Base-by-base conservation (phyloP, 2,329 filamentous ascomycete species). In the Pezicula carpinea region DNA sequence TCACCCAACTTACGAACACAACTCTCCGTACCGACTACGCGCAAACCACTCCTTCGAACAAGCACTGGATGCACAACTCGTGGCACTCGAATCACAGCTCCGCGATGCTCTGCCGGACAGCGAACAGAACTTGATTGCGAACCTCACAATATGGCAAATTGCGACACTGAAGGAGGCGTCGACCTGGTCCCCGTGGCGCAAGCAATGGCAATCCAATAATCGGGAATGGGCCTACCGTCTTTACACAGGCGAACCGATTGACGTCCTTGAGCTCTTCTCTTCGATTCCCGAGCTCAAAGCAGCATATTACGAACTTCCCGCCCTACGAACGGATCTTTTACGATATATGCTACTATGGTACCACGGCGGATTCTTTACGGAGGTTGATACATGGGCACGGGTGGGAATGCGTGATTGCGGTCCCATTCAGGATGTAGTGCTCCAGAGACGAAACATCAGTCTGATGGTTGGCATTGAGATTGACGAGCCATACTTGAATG, bases 401-500 rank as follows among this genome's bases (percentile, higher is more conserved):
- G 21, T 55, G 1, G 17, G 50, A 3, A 39, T 59, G 34, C 19
- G 42, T 10, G 29, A 53, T 26, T 59, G 55, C 23, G 6, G 21
- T 6, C 50, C 52, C 5, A 47, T 53, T 19, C 34, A 43, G 6
- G 33, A 44, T 5, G 38, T 53, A 10, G 18, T 50, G 1, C 17
- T 44, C 32, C 31, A 41, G 10, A 15, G 50, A 22, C 39, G 40
- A 19, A 44, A 51, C 10, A 39, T 57, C n/a, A 55, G 56, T 39
- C 29, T 59, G 19, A 50, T 57, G 43, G n/a, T 59, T 5, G 55
- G 56, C 2, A 43, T 59, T 3, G 53, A 55, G 19, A 44, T 48
- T 14, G 55, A 59, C 36, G 56, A 57, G 44, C 55, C 56, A n/a
- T 59, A 53, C 35, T 36, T 54, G 35, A 50, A 45, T n/a, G 11